Base-by-base conservation (phyloP, 2,329 filamentous ascomycete species). In the Xylariaceae sp. region DNA sequence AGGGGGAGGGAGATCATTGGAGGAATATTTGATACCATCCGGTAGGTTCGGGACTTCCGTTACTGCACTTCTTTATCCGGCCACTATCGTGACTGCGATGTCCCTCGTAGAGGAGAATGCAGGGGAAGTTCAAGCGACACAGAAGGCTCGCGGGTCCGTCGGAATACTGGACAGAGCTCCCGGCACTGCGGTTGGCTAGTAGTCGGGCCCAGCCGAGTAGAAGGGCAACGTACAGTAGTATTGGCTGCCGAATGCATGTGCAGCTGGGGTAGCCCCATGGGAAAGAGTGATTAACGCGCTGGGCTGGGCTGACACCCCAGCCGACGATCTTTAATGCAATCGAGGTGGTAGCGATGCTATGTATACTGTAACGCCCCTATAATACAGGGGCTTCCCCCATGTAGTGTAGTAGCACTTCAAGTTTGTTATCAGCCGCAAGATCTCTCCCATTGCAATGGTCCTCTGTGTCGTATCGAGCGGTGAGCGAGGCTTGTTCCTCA, bases 241-340 rank as follows among this genome's bases (percentile, higher is more conserved):
- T 47, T 36, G 52, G 39, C 12, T 53, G 28, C 44, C 49, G 49
- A 57, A 50, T 57, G 49, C 43, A 61, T 45, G 54, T 40, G 58
- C 21, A 54, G 11, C 58, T 45, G 12, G 54, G 58, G 57, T 57
- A 16, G 19, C n/a, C n/a, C n/a, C n/a, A n/a, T n/a, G n/a, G n/a
- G n/a, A n/a, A n/a, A 36, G n/a, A 11, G 33, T 36, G 33, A 11
- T 17, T 16, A 14, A 36, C 33, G 33, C 12, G 28, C 28, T 31
- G 26, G 16, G 23, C 52, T 50, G 29, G 39, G 47, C 43, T 49
- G 47, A 23, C 39, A 56, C 39, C 55, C 46, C 28, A 41, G 55
- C 36, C 52, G 51, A 37, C 34, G 55, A 59, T 56, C 55, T 24
- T 53, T 16, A 44, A 49, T 53, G 58, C 43, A 58, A 49, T 58